phyloP scores from a whole-genome alignment of 2,329 filamentous ascomycete genomes.

The Mariannaea sp. region DNA sequence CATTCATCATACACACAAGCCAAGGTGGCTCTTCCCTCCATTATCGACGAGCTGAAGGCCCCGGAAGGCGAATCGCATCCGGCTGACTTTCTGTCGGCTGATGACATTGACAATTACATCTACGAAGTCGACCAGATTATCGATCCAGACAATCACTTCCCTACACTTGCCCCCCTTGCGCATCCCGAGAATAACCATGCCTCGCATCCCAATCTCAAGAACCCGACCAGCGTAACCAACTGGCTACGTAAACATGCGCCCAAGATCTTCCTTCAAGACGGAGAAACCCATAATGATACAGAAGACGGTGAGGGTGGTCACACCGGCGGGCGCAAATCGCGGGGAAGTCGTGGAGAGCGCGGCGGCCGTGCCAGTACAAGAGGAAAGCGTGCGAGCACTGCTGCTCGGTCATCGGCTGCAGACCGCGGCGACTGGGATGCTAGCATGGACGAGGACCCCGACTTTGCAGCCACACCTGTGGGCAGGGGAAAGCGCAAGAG shows the following conservation, averaged over 20 bases:
- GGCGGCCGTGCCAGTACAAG: constrained; percentile 48
- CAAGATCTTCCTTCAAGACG: constrained; percentile 82
- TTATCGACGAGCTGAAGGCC: constrained; percentile 55
- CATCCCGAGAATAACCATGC: constrained; percentile 44
- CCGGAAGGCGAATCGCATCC: constrained; percentile 60
- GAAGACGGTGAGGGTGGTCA: constrained; percentile 42
- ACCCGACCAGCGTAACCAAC: constrained; percentile 92
- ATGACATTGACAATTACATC: constrained; percentile 77
- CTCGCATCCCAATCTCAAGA: constrained; percentile 56
- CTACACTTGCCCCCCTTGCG: constrained; percentile 58
- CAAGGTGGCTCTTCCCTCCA: constrained; percentile 65
- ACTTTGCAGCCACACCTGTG: constrained; percentile 42
- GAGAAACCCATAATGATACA: constrained; percentile 48
- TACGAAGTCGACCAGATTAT: constrained; percentile 63
- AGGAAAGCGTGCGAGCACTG: constrained; percentile 43
- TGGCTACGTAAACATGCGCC: constrained; percentile 89
- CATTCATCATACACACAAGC: constrained; percentile 58
- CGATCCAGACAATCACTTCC: constrained; percentile 50
- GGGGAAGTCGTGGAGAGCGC: constrained; percentile 41
- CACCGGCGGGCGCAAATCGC: constrained; percentile 44
- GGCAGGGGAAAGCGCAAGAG: constrained; percentile 56
- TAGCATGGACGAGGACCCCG: constrained; percentile 48
- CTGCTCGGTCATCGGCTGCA: constrained; percentile 29
- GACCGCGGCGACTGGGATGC: constrained; percentile 40
- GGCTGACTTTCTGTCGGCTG: constrained; percentile 68